Percentiles rank a stretch among this genome's conserved stretches.
Evolutionary conservation across 768 basidiomycete species (phyloP).

Genomic region (Coprinopsis marcescibilis): DNA sequence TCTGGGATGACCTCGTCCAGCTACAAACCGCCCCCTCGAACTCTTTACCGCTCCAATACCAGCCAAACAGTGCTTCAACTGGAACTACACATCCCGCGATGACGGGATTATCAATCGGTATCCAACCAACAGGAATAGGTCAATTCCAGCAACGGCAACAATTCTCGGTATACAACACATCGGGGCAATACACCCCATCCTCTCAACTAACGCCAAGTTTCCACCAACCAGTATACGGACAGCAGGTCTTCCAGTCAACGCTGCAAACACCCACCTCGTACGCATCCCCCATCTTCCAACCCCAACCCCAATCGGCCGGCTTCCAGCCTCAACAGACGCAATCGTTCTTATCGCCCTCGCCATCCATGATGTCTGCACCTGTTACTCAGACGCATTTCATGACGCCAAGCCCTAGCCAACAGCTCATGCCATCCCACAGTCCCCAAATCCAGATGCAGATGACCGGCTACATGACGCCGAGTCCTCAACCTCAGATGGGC

Average conservation of each 20-base stretch:
- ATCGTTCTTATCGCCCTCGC: conserved; percentile 19
- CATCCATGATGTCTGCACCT: conserved; percentile 25
- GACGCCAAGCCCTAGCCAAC: conserved; percentile 29
- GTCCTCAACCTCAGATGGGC: conserved; percentile 29
- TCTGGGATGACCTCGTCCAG: conserved; percentile 57
- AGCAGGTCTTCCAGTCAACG: conserved; percentile 12
- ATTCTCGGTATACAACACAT: conserved; percentile 8
- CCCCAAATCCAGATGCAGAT: conserved; percentile 27
- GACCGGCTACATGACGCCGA: conserved; percentile 20
- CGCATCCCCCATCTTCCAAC: conserved; percentile 18
- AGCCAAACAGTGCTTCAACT: conserved; percentile 1
- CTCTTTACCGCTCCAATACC: conserved; percentile 49
- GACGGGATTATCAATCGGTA: conserved; percentile 16
- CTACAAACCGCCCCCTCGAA: conserved; percentile 37
- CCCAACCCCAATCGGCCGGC: conserved; percentile 20
- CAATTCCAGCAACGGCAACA: conserved; percentile 12
- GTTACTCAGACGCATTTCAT: conserved; percentile 24
- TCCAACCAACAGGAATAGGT: conserved; percentile 18
- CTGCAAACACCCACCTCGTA: conserved; percentile 18
- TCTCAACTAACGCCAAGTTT: conserved; percentile 22
- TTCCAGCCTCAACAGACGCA: conserved; percentile 21
- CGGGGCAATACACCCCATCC: conserved; percentile 18
- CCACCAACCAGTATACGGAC: conserved; percentile 13
- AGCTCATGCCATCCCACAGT: conserved; percentile 29
- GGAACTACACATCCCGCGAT: conserved; percentile 10